Base-by-base conservation (phyloP, 2,329 filamentous ascomycete genomes). In the Pseudogymnoascus sp. region DNA sequence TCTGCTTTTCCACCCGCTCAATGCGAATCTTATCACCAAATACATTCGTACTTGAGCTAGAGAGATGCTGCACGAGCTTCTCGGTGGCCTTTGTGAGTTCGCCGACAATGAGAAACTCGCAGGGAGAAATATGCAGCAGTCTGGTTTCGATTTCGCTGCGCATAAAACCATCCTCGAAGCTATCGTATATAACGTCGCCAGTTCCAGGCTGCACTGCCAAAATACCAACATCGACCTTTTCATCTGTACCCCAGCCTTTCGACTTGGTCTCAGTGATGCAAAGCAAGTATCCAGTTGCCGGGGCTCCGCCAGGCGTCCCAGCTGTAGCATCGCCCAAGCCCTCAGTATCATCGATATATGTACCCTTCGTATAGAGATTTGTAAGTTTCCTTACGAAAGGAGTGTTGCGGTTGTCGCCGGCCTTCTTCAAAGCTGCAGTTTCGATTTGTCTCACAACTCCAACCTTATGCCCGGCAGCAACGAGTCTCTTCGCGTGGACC, bases 161-260 rank as follows among this genome's bases (percentile, higher is more conserved):
- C 93, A 99, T 96, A 76, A 97, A 97, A 1, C 93, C 92, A 71
- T 99, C 95, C 69, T 97, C 91, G 70, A 99, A 99, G 64, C 88
- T 87, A 72, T 99, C 95, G 70, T 97, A 96, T 63, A 97, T 89
- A 69, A 99, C 91, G 74, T 97, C 93, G 63, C 95, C 95, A 0
- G 95, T 99, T 0, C 91, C 90, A 7, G 95, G 95, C 71, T 99
- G 95, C 4, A 99, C 95, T 26, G 95, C 95, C 21, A 99, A 81
- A 64, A 99, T 85, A 1, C 95, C 95, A 24, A 97, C 87, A 63
- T 95, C 86, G 1, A 97, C 93, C 71, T 90, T 96, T 73, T 99
- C 95, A 72, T 97, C 93, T 0, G 91, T 93, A 1, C 91, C 91
- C 75, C 82, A 87, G 7, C 86, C 86, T 68, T 93, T 95, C 10